A percentile compares a stretch with the other conserved stretches of the same genome.
phyloP scores from a whole-genome alignment of 495 filamentous ascomycete genomes.

The Aspergillus diversus region DNA sequence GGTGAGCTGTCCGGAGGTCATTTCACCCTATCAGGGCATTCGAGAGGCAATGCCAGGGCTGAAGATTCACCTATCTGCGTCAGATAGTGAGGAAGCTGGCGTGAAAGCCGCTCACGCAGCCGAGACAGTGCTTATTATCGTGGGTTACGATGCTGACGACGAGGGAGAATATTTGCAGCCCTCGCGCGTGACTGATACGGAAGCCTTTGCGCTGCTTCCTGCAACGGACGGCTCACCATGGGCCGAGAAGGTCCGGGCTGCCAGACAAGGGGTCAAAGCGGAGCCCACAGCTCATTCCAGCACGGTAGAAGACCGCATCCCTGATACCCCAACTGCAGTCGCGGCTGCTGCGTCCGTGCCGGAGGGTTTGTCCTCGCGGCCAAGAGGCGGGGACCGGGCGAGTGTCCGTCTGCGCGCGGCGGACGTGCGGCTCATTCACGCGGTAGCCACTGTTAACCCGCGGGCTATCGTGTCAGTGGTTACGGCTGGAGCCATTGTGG shows the following conservation, averaged over 20 bases:
- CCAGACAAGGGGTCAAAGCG: too few relatives aligned
- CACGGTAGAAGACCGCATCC: too few relatives aligned
- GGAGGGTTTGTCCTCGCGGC: too few relatives aligned
- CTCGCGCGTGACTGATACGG: neutral
- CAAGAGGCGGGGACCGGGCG: conserved; percentile 26
- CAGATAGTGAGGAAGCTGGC: neutral
- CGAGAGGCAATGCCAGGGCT: conserved; percentile 8
- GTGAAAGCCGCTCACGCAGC: conserved; percentile 10
- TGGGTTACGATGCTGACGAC: conserved; percentile 22
- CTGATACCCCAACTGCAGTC: too few relatives aligned
- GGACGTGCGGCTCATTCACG: conserved; percentile 54
- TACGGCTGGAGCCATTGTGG: conserved; percentile 23
- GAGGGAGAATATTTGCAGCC: conserved; percentile 31
- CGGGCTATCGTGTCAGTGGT: conserved; percentile 23
- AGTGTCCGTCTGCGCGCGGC: conserved; percentile 18
- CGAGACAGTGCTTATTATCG: conserved; percentile 25
- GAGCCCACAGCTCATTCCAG: too few relatives aligned
- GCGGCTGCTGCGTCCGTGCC: too few relatives aligned
- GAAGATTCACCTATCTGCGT: neutral
- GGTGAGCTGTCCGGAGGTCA: conserved; percentile 19
- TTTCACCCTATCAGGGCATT: conserved; percentile 23
- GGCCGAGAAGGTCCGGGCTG: too few relatives aligned
- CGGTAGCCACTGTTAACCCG: conserved; percentile 54
- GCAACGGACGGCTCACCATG: neutral
- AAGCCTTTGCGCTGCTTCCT: conserved; percentile 1